Conservation (phyloP, 2,329 filamentous ascomycete genomes). For the Beauveria medogensis region DNA sequence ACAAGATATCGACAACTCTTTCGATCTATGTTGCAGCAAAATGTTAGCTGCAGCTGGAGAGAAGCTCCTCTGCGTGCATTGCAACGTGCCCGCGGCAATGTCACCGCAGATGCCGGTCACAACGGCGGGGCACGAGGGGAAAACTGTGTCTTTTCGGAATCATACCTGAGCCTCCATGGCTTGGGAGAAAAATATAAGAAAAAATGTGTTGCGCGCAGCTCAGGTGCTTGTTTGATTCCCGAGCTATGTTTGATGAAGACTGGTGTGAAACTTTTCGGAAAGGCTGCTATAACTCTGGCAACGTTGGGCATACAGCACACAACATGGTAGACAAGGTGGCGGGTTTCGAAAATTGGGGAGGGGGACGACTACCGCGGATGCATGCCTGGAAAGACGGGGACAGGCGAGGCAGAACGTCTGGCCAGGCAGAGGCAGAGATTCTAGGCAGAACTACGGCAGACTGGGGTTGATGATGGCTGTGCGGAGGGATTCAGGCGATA, state of each 20-base stretch:
- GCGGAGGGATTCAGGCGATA: neutral
- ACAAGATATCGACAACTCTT: constrained; percentile 92
- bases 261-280: constrained; percentile 3
- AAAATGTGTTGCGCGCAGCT: constrained; percentile 15
- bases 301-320: constrained; percentile 32
- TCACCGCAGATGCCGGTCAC: constrained; percentile 2
- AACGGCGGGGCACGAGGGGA: constrained; percentile 7
- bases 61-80: constrained; percentile 1
- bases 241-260: constrained; percentile 1
- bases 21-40: constrained; percentile 56
- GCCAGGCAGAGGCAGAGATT: constrained; percentile 15
- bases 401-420: constrained; percentile 15
- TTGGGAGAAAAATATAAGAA: constrained; percentile 15
- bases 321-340: constrained; percentile 28
- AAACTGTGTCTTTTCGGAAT: constrained; percentile 6
- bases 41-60: constrained; percentile 13
- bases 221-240: neutral
- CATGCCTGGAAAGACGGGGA: constrained; percentile 26
- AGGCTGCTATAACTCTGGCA: constrained; percentile 38
- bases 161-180: constrained; percentile 43
- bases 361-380: constrained; percentile 32
- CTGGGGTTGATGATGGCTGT: neutral
- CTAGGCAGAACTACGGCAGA: constrained; percentile 4
- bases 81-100: constrained; percentile 16
- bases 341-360: constrained; percentile 16